A percentile compares a stretch with the other conserved stretches of the same genome.
Evolutionary conservation across 2,329 filamentous ascomycete species (phyloP).

Genomic region (Lachnellula arida): DNA sequence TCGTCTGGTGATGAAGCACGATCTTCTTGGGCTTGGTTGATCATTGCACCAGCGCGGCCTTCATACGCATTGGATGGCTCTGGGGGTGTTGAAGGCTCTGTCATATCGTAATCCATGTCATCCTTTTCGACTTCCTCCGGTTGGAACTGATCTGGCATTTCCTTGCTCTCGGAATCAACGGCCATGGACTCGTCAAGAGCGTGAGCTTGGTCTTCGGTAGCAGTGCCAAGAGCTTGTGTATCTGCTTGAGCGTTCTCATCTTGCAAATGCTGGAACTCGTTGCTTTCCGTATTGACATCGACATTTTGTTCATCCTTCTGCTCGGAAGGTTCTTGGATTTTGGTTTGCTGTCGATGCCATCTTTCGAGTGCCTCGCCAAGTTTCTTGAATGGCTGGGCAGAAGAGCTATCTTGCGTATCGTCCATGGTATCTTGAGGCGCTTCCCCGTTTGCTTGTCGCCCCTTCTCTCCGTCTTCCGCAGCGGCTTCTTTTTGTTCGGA

Average conservation of each 20-base stretch:
- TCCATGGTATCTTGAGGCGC: constrained; percentile 34
- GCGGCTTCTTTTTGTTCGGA: constrained; percentile 59
- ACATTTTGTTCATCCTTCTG: constrained; percentile 39
- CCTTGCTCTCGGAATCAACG: constrained; percentile 63
- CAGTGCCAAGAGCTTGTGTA: constrained; percentile 84
- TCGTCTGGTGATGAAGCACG: constrained; percentile 46
- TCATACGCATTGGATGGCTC: constrained; percentile 48
- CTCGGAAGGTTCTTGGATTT: constrained; percentile 60
- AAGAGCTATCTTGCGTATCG: constrained; percentile 37
- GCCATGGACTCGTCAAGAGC: constrained; percentile 87
- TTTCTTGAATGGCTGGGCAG: constrained; percentile 80
- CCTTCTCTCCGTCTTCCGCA: constrained; percentile 57
- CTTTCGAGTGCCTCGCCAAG: constrained; percentile 87
- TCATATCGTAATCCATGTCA: constrained; percentile 41
- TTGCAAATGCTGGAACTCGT: constrained; percentile 90
- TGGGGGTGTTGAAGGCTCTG: constrained; percentile 37
- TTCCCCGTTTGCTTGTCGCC: constrained; percentile 39
- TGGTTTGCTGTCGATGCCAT: constrained; percentile 84
- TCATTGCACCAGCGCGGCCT: constrained; percentile 55
- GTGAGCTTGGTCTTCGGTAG: constrained; percentile 79
- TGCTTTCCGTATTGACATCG: constrained; percentile 61
- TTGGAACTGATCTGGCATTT: constrained; percentile 50
- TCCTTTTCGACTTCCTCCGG: constrained; percentile 39
- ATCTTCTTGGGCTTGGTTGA: constrained; percentile 39
- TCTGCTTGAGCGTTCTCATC: constrained; percentile 80